Evolutionary conservation across 805 yeast species (phyloP).

Genomic region (Lachancea sp.): DNA sequence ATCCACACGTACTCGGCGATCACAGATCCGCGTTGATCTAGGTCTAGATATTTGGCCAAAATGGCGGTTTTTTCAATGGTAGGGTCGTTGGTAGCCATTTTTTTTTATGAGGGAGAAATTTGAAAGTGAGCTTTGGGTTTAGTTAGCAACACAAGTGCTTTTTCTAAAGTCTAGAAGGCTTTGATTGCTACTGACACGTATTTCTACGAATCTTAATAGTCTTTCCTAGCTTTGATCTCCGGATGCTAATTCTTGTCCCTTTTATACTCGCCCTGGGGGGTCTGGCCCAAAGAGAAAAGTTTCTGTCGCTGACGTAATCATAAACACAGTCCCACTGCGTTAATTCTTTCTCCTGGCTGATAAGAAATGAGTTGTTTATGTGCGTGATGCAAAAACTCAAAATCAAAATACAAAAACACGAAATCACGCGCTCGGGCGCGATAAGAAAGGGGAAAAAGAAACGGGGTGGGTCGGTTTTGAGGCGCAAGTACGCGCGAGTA

Average conservation of each 20-base stretch:
- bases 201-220: too few species aligned
- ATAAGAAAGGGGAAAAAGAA: background rate
- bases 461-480: too few species aligned
- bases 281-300: background rate
- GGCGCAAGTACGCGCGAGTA: background rate
- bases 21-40: constrained; percentile 79
- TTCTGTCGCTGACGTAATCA: background rate
- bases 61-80: constrained; percentile 58
- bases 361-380: background rate
- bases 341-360: background rate
- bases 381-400: constrained; percentile 4
- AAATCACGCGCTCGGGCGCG: background rate
- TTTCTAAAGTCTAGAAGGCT: too few species aligned
- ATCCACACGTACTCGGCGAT: constrained; percentile 98
- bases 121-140: too few species aligned
- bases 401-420: background rate
- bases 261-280: background rate
- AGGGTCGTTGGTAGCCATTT: background rate
- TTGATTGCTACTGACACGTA: too few species aligned
- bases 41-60: constrained; percentile 72
- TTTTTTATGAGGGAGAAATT: too few species aligned
- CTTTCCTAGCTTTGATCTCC: too few species aligned
- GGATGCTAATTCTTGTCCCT: background rate
- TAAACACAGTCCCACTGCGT: background rate
- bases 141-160: too few species aligned